Percentiles rank a stretch among this genome's conserved stretches.
These are phyloP conservation scores for Penicillium fimorum DNA, from an alignment of 495 filamentous ascomycete genomes.

Conservation along the genomic window DNA sequence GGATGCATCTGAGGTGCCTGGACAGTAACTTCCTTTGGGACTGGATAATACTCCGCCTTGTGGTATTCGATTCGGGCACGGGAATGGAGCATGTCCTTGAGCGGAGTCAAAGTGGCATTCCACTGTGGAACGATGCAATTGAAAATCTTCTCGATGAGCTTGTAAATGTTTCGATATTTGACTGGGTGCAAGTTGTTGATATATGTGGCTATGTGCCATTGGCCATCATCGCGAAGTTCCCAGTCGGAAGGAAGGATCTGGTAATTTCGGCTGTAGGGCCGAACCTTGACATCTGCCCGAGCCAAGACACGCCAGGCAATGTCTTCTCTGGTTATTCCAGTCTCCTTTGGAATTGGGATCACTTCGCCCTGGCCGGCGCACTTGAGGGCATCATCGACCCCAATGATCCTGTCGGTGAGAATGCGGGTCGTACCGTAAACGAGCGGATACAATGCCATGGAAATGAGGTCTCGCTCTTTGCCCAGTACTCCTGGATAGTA, in stretches of 20 bases:
- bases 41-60: conserved; percentile 32
- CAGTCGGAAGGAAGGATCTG: conserved; percentile 44
- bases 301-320: conserved; percentile 43
- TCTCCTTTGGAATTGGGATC: conserved; percentile 27
- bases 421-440: conserved; percentile 40
- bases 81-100: conserved; percentile 39
- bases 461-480: conserved; percentile 35
- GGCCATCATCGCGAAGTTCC: conserved; percentile 26
- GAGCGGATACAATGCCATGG: conserved; percentile 46
- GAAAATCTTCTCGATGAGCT: conserved; percentile 42
- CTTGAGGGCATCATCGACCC: conserved; percentile 27
- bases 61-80: conserved; percentile 33
- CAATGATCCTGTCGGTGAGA: conserved; percentile 27
- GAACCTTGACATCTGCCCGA: conserved; percentile 29
- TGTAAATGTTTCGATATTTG: conserved; percentile 34
- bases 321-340: conserved; percentile 34
- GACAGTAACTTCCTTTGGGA: conserved; percentile 19
- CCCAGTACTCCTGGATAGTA: conserved; percentile 21
- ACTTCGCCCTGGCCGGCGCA: conserved; percentile 30
- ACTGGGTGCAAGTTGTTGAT: conserved; percentile 50
- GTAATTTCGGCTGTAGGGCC: conserved; percentile 33
- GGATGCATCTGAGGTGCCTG: conserved; percentile 19
- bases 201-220: conserved; percentile 40
- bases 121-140: conserved; percentile 42
- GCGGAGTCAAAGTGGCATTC: conserved; percentile 38